phyloP scores from a whole-genome alignment of 768 basidiomycete species.

The Podaxis sp. region DNA sequence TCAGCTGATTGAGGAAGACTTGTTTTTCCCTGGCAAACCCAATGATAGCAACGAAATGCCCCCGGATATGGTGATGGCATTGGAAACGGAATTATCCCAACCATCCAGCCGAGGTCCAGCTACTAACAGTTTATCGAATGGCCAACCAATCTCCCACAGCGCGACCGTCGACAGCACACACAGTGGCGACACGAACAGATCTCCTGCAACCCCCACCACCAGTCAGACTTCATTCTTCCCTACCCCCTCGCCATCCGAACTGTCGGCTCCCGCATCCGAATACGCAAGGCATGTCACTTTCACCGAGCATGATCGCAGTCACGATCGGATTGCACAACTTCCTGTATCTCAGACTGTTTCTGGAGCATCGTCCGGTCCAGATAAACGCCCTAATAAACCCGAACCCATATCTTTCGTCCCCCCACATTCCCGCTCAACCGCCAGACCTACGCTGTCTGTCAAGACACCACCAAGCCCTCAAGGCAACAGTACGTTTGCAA shows the following conservation, averaged over 20 bases:
- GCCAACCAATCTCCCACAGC: not conserved
- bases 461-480: constrained; percentile 18
- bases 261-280: not conserved
- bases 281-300: not conserved
- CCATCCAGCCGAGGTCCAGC: not conserved
- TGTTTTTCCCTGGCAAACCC: constrained; percentile 64
- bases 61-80: constrained; percentile 17
- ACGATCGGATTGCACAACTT: not conserved
- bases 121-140: not conserved
- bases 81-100: not conserved
- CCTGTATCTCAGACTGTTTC: not conserved
- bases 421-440: constrained; percentile 20
- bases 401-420: not conserved
- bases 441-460: constrained; percentile 20
- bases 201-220: not conserved
- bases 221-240: not conserved
- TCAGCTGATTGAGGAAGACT: constrained; percentile 72
- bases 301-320: not conserved
- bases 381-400: not conserved
- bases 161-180: not conserved
- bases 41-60: constrained; percentile 29
- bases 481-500: constrained; percentile 15
- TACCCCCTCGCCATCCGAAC: not conserved
- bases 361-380: no score
- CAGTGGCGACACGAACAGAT: not conserved